Conservation (phyloP, 805 yeast species). For the Ogataea nakhonphanomensis region DNA sequence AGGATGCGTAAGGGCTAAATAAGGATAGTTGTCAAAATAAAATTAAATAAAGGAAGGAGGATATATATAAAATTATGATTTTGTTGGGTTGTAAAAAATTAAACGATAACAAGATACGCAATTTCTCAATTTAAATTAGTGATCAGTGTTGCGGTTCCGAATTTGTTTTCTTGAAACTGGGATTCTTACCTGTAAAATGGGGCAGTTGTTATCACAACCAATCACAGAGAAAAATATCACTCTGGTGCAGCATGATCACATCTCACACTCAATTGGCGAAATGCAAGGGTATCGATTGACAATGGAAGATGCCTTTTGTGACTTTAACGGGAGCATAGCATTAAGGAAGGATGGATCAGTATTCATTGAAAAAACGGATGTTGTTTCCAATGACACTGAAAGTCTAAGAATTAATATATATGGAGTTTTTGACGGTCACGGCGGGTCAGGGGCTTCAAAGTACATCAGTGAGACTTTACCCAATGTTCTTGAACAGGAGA, state of each 20-base stretch:
- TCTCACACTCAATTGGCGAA: conserved; percentile 62
- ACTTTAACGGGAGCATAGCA: conserved; percentile 34
- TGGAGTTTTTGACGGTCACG: conserved; percentile 83
- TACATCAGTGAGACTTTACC: conserved; percentile 45
- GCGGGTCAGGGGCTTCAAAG: conserved; percentile 62
- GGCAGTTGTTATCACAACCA: conserved; percentile 72
- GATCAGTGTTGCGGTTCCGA: too few species aligned
- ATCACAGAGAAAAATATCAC: conserved; percentile 63
- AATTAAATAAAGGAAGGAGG: neutral
- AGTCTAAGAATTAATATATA: conserved; percentile 40
- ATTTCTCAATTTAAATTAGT: neutral
- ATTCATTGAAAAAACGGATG: neutral
- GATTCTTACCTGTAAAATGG: conserved; percentile 44
- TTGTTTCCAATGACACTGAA: neutral
- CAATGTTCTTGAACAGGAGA: conserved; percentile 17
- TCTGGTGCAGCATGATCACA: conserved; percentile 40
- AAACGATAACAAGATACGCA: conserved; percentile 4
- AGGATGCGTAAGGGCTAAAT: too few species aligned
- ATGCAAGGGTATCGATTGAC: conserved; percentile 76
- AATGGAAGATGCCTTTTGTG: conserved; percentile 74
- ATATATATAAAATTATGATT: neutral
- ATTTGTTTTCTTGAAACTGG: neutral
- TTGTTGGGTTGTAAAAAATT: conserved; percentile 8
- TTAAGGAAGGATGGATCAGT: neutral
- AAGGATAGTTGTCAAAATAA: neutral